phyloP scores from a whole-genome alignment of 306 rosid species.

The Pterocarpus macrocarpus region DNA sequence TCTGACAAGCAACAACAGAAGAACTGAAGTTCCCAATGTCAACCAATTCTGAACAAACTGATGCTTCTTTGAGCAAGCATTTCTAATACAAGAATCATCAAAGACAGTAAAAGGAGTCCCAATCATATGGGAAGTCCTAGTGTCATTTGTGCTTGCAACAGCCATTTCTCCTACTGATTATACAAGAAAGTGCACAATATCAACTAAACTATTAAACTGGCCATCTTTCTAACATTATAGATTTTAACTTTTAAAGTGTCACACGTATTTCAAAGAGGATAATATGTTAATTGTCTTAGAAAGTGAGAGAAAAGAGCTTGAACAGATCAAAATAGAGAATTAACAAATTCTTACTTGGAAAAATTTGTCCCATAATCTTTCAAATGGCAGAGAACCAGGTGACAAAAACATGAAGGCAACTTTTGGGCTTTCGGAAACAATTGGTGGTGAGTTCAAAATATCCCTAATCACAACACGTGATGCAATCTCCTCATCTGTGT shows the following conservation, averaged over 20 bases:
- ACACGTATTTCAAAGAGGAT: slow-evolving; percentile 24
- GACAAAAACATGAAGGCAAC: slow-evolving; percentile 97
- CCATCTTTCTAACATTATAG: background rate
- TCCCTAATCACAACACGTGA: slow-evolving; percentile 79
- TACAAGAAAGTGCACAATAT: slow-evolving; percentile 2
- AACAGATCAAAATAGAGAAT: slow-evolving; percentile 12
- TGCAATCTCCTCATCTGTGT: slow-evolving; percentile 86
- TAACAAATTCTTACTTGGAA: slow-evolving; percentile 72
- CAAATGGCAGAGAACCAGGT: slow-evolving; percentile 87
- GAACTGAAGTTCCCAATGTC: slow-evolving; percentile 22
- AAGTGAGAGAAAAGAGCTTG: slow-evolving; percentile 23
- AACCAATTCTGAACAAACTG: background rate
- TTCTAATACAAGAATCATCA: slow-evolving; percentile 26
- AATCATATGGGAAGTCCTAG: slow-evolving; percentile 4
- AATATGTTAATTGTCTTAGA: background rate
- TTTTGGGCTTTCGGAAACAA: slow-evolving; percentile 63
- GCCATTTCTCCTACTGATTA: slow-evolving; percentile 4
- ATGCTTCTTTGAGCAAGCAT: slow-evolving; percentile 9
- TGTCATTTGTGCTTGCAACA: background rate
- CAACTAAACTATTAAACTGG: slow-evolving; percentile 19
- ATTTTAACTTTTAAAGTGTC: background rate
- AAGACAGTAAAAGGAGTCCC: slow-evolving; percentile 17
- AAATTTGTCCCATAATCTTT: slow-evolving; percentile 94
- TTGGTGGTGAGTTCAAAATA: slow-evolving; percentile 66
- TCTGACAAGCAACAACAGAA: background rate